phyloP scores from a whole-genome alignment of 345 rosid species.

The Arabis hirsuta region DNA sequence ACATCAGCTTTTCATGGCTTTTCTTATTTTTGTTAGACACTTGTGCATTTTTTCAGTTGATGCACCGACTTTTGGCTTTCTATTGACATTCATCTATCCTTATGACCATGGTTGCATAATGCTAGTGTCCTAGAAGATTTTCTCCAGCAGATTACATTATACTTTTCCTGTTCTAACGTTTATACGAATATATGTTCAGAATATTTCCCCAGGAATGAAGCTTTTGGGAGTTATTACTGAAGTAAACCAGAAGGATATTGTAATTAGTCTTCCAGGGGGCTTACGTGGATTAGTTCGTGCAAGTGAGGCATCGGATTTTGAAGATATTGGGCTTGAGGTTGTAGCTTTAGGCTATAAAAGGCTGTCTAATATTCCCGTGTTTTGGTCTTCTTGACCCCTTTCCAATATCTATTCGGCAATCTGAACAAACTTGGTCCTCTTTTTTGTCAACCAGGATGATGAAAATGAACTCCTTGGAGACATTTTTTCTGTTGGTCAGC shows the following conservation, averaged over 20 bases:
- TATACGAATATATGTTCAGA: slow-evolving; percentile 50
- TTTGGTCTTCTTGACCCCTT: slow-evolving; percentile 10
- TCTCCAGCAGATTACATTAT: slow-evolving; percentile 13
- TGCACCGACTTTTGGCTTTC: background rate
- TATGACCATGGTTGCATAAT: slow-evolving; percentile 20
- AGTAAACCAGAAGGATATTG: slow-evolving; percentile 93
- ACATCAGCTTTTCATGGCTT: slow-evolving; percentile 3
- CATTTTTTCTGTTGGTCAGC: slow-evolving; percentile 69
- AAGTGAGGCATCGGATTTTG: slow-evolving; percentile 70
- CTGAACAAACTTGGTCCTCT: slow-evolving; percentile 25
- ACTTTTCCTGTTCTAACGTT: slow-evolving; percentile 25
- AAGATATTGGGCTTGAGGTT: slow-evolving; percentile 66
- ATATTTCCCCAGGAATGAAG: slow-evolving; percentile 92
- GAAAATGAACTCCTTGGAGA: slow-evolving; percentile 59
- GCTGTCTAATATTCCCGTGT: slow-evolving; percentile 9
- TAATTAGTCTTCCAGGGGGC: slow-evolving; percentile 87
- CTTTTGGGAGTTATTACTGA: slow-evolving; percentile 93
- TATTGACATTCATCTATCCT: slow-evolving; percentile 15
- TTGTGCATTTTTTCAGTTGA: background rate
- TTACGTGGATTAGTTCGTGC: slow-evolving; percentile 92
- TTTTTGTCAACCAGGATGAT: slow-evolving; percentile 52
- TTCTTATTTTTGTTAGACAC: background rate
- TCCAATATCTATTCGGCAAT: slow-evolving; percentile 11
- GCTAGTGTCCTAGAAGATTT: slow-evolving; percentile 17
- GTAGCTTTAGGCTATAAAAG: slow-evolving; percentile 8